Percentiles rank a stretch among this genome's conserved stretches.
phyloP scores from a whole-genome alignment of 345 rosid species.

The Angophora floribunda region DNA sequence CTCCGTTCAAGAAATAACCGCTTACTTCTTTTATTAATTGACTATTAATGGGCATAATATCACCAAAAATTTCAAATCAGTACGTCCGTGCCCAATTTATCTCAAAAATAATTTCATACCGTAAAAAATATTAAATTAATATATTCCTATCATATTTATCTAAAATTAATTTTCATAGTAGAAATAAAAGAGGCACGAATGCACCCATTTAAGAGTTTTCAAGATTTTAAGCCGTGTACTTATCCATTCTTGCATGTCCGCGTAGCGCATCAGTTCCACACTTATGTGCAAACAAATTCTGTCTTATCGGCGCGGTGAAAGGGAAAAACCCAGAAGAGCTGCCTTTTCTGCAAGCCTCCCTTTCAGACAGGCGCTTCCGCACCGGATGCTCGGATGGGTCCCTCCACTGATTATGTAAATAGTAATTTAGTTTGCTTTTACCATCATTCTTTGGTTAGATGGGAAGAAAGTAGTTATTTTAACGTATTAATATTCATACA shows the following conservation, averaged over 20 bases:
- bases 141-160: no score
- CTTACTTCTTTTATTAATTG: no score
- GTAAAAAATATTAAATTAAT: no score
- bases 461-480: background rate
- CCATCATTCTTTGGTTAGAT: background rate
- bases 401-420: background rate
- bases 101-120: no score
- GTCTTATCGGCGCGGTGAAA: background rate
- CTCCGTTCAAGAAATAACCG: no score
- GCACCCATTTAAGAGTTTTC: background rate
- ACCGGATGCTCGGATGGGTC: background rate
- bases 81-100: no score
- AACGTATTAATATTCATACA: no score
- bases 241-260: background rate
- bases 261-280: background rate
- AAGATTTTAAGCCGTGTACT: background rate
- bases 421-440: background rate
- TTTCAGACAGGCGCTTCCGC: background rate
- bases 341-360: background rate
- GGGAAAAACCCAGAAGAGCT: background rate
- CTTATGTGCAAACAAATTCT: background rate
- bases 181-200: background rate
- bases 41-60: no score
- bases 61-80: no score
- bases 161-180: background rate